A percentile compares a stretch with the other conserved stretches of the same genome.
These are phyloP conservation scores for Aspergillus haitiensis DNA, from an alignment of 495 filamentous ascomycete genomes.

Conservation along the genomic window DNA sequence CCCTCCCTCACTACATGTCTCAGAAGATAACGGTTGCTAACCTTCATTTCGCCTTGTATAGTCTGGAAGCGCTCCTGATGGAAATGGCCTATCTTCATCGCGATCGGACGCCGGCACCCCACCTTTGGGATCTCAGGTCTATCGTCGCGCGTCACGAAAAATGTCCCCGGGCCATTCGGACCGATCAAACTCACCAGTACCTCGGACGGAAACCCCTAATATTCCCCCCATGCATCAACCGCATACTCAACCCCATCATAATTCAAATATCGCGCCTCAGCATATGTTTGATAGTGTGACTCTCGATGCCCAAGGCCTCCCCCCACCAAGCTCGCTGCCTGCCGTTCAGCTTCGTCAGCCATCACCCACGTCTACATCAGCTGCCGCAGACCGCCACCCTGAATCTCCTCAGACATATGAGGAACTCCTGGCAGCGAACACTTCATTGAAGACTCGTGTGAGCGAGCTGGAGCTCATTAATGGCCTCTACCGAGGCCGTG, in stretches of 20 bases:
- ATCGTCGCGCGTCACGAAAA: conserved; percentile 70
- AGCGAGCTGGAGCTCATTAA: conserved; percentile 95
- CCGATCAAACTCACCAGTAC: conserved; percentile 81
- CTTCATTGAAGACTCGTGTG: conserved; percentile 82
- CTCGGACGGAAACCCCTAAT: conserved; percentile 80
- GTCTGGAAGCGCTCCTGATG: conserved; percentile 54
- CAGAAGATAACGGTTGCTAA: conserved; percentile 36
- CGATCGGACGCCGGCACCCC: conserved; percentile 59
- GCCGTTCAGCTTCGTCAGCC: conserved; percentile 57
- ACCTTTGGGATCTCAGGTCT: conserved; percentile 50
- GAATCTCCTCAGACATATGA: conserved; percentile 81
- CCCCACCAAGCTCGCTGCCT: conserved; percentile 56
- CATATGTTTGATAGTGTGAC: conserved; percentile 75
- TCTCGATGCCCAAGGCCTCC: conserved; percentile 62
- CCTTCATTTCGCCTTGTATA: conserved; percentile 25
- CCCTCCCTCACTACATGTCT: not conserved
- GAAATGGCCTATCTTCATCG: conserved; percentile 56
- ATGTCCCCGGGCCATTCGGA: conserved; percentile 71
- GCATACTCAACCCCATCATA: conserved; percentile 44
- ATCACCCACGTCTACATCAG: conserved; percentile 68
- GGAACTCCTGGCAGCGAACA: conserved; percentile 71
- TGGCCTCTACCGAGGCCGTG: conserved; percentile 84
- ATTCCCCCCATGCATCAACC: conserved; percentile 54
- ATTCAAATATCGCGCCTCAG: conserved; percentile 73
- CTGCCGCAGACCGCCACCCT: conserved; percentile 70